Conservation (phyloP, 805 yeast genomes). For the Limtongia smithiae region DNA sequence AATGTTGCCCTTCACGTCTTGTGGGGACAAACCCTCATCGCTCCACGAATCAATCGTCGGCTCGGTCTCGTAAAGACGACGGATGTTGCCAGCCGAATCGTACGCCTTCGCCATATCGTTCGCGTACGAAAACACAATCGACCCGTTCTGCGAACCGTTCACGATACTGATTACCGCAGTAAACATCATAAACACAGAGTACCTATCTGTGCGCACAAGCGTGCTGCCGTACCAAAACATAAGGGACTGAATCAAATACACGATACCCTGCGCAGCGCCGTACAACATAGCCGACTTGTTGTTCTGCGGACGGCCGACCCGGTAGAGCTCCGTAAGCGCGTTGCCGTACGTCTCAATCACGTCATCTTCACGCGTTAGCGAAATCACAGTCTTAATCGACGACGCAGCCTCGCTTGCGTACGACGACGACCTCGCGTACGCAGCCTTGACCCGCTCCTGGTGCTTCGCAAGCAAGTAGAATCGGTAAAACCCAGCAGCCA, state of each 20-base stretch:
- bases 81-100: slow-evolving; percentile 38
- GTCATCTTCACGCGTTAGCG: slow-evolving; percentile 43
- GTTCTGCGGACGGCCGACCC: slow-evolving; percentile 12
- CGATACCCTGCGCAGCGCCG: slow-evolving; percentile 19
- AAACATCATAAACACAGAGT: slow-evolving; percentile 38
- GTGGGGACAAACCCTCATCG: slow-evolving; percentile 33
- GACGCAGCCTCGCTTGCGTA: slow-evolving; percentile 43
- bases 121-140: slow-evolving; percentile 42
- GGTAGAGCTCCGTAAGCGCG: slow-evolving; percentile 15
- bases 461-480: slow-evolving; percentile 38
- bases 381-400: slow-evolving; percentile 43
- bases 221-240: slow-evolving; percentile 46
- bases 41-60: slow-evolving; percentile 41
- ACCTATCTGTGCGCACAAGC: slow-evolving; percentile 36
- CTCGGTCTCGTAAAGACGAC: slow-evolving; percentile 35
- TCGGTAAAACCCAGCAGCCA: slow-evolving; percentile 43
- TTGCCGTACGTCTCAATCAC: slow-evolving; percentile 36
- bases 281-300: slow-evolving; percentile 18
- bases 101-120: slow-evolving; percentile 46
- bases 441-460: slow-evolving; percentile 39
- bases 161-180: slow-evolving; percentile 41
- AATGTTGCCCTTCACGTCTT: slow-evolving; percentile 48
- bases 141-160: slow-evolving; percentile 45
- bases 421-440: slow-evolving; percentile 32
- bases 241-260: slow-evolving; percentile 41